Evolutionary conservation across 176 grass and related monocot species (phyloP).

Genomic region (Carex scoparia): DNA sequence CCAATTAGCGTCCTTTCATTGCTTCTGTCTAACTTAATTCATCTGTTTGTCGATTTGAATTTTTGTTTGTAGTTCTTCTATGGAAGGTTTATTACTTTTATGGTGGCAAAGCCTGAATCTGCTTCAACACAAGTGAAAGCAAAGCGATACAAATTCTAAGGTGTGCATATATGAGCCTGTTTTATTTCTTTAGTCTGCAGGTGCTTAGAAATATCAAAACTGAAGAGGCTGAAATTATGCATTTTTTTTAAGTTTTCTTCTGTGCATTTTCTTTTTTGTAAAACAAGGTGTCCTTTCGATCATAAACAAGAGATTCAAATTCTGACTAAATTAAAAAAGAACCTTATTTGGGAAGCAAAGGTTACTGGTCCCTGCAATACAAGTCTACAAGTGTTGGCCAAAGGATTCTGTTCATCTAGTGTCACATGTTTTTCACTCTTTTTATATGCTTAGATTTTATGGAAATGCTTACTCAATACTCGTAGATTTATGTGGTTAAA

Average conservation of each 20-base stretch:
- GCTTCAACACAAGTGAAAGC: background rate
- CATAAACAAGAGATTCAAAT: background rate
- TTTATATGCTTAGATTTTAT: background rate
- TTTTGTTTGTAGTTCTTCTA: background rate
- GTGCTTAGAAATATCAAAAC: background rate
- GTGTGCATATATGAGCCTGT: background rate
- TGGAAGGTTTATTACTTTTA: background rate
- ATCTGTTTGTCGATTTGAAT: background rate
- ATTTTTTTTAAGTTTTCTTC: background rate
- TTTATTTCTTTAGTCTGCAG: background rate
- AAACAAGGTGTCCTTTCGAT: background rate
- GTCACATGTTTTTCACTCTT: background rate
- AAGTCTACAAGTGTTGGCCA: background rate
- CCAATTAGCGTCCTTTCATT: background rate
- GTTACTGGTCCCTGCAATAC: background rate
- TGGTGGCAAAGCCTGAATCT: background rate
- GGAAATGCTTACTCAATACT: background rate
- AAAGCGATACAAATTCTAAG: background rate
- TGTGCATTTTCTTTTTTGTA: background rate
- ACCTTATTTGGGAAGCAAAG: background rate
- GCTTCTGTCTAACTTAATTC: background rate
- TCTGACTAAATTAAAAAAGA: background rate
- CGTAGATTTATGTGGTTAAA: background rate
- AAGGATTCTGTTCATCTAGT: background rate
- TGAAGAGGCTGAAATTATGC: background rate